Evolutionary conservation across 2,329 filamentous ascomycete genomes (phyloP), one percentile per base, ranked within the genome.

Genomic region (Talaromyces atroroseus): DNA sequence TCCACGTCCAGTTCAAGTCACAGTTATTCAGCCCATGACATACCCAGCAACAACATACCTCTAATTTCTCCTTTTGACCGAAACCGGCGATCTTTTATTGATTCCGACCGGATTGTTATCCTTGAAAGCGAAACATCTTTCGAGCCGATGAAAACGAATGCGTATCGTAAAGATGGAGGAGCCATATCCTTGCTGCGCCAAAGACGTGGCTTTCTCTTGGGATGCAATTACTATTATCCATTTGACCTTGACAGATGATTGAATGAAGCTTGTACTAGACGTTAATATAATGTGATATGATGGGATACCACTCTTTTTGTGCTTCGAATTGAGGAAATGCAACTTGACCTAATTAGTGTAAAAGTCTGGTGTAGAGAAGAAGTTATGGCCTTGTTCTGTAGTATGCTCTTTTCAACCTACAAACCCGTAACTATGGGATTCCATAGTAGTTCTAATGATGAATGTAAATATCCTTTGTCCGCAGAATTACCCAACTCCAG

Each of bases 241-340:
- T 29, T 49, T 49, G 45, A 24, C 32, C 26, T 29, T 36, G 32
- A 16, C 32, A 36, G 32, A 36, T 36, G 32, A 14, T 16, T 36
- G 24, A 18, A 24, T 21, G 11, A 32, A 11, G 32, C 52, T 18
- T 54, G 45, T 54, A 54, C 36, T 54, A 54, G 52, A 54, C 46
- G 44, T 20, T 49, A 38, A 54, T 44, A 54, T 44, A 36, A 54
- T 49, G 48, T 42, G 45, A 46, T 54, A 54, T 49, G 52, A 54
- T 24, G n/a, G n/a, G 24, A 54, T 54, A 49, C 36, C 24, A 16
- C 49, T 16, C n/a, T 24, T 34, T 34, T 34, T 23, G 14, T 8
- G 20, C 23, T 20, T 21, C n/a, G 4, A 44, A 44, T 11, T 20
- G 20, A 36, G 5, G 32, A 36, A 6, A n/a, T n/a, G n/a, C n/a